phyloP scores from a whole-genome alignment of 192 early-diverging fungal species.

The Thamnidium elegans region DNA sequence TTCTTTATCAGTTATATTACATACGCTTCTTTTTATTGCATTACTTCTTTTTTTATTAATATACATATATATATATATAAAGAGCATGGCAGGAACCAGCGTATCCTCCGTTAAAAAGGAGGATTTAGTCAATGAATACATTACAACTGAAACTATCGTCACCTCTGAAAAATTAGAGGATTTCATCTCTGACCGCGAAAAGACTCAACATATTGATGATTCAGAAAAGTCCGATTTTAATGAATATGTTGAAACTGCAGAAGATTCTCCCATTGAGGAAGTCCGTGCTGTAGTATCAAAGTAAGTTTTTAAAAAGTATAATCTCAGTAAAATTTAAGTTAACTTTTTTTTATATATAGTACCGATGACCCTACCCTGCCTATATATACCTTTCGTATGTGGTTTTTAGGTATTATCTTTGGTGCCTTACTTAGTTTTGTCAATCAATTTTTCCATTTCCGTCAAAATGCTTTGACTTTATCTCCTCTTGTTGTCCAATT shows the following conservation, averaged over 20 bases:
- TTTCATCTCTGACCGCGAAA: not conserved
- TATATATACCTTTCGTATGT: constrained; percentile 52
- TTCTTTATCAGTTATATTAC: not conserved
- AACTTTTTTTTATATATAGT: constrained; percentile 13
- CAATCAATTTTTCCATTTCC: constrained; percentile 49
- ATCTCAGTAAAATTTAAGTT: too few species aligned
- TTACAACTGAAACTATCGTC: constrained; percentile 3
- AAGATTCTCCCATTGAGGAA: constrained; percentile 50
- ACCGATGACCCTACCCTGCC: constrained; percentile 50
- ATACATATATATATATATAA: not conserved
- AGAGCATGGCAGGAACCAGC: not conserved
- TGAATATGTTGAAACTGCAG: constrained; percentile 4
- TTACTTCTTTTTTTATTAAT: constrained; percentile 1
- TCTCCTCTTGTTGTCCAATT: constrained; percentile 47
- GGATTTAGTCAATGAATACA: constrained; percentile 1
- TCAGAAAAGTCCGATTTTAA: constrained; percentile 2
- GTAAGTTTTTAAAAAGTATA: constrained; percentile 5
- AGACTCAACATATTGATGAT: not conserved
- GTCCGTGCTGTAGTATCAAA: constrained; percentile 46
- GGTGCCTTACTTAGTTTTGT: constrained; percentile 41
- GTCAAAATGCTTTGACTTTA: constrained; percentile 41
- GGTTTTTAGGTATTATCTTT: constrained; percentile 43
- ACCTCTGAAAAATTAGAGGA: constrained; percentile 10
- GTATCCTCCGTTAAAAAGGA: constrained; percentile 5
- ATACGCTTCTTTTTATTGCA: not conserved